These are phyloP conservation scores for Aspergillus ochraceus DNA, from an alignment of 2,329 filamentous ascomycete genomes.

Conservation along the genomic window DNA sequence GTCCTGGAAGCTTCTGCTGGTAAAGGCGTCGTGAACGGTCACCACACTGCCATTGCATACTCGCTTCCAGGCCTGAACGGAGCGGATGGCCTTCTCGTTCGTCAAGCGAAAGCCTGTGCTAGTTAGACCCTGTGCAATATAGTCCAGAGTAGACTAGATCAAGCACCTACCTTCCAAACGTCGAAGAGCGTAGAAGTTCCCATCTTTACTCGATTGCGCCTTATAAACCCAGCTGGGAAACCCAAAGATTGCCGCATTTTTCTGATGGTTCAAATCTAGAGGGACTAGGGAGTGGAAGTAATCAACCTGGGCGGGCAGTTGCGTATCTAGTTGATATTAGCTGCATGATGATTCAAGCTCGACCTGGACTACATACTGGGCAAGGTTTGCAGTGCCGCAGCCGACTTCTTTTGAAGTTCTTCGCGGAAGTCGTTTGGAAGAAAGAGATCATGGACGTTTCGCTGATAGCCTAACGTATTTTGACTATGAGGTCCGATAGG, in stretches of 20 bases:
- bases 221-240: constrained; percentile 96
- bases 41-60: constrained; percentile 81
- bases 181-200: constrained; percentile 81
- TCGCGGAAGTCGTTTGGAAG: constrained; percentile 82
- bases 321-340: constrained; percentile 52
- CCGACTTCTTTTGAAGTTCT: constrained; percentile 83
- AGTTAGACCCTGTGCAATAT: neutral
- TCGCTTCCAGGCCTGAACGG: constrained; percentile 85
- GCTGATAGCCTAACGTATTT: constrained; percentile 80
- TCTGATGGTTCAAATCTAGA: constrained; percentile 77
- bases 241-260: constrained; percentile 76
- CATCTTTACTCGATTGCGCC: constrained; percentile 83
- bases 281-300: constrained; percentile 92
- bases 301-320: constrained; percentile 73
- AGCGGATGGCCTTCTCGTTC: constrained; percentile 83
- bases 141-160: neutral
- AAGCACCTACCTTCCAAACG: constrained; percentile 69
- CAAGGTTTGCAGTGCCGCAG: constrained; percentile 80
- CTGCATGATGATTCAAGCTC: neutral
- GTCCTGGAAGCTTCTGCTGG: constrained; percentile 87
- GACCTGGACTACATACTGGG: constrained; percentile 59
- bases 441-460: constrained; percentile 87
- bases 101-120: constrained; percentile 73
- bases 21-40: constrained; percentile 87
- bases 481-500: constrained; percentile 80